Conservation (phyloP, 768 basidiomycete genomes). For the Tricholomella constricta region DNA sequence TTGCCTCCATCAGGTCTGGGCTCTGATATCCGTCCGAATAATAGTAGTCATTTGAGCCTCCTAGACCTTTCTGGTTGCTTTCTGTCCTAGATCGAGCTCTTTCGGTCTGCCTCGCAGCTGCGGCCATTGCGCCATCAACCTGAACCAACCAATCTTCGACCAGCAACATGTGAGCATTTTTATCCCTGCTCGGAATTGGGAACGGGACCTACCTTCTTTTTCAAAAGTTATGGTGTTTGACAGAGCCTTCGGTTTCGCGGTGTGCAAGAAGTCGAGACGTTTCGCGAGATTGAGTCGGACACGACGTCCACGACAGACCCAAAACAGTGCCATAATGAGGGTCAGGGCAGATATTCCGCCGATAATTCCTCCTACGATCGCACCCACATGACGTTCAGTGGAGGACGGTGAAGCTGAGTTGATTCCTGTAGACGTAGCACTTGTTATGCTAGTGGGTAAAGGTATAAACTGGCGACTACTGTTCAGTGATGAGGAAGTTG, state of each 20-base stretch:
- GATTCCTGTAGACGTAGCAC: no score
- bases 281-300: not conserved
- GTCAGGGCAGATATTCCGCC: no score
- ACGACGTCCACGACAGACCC: slow-evolving; percentile 5
- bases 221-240: not conserved
- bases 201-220: slow-evolving; percentile 8
- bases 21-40: not conserved
- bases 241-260: not conserved
- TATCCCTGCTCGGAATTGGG: not conserved
- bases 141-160: slow-evolving; percentile 5
- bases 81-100: slow-evolving; percentile 2
- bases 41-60: not conserved
- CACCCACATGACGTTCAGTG: no score
- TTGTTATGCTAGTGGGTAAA: no score
- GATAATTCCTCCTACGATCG: no score
- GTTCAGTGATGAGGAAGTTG: no score
- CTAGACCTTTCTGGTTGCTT: not conserved
- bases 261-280: not conserved
- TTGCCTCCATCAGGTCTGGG: not conserved
- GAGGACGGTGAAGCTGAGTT: no score
- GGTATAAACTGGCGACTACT: no score
- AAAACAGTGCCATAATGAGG: not conserved
- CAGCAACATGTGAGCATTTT: not conserved
- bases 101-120: slow-evolving; percentile 7
- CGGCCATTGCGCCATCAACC: slow-evolving; percentile 5